Percentiles rank a stretch among this genome's conserved stretches.
These are phyloP conservation scores for Physcia stellaris DNA, from an alignment of 495 filamentous ascomycete genomes.

Conservation along the genomic window DNA sequence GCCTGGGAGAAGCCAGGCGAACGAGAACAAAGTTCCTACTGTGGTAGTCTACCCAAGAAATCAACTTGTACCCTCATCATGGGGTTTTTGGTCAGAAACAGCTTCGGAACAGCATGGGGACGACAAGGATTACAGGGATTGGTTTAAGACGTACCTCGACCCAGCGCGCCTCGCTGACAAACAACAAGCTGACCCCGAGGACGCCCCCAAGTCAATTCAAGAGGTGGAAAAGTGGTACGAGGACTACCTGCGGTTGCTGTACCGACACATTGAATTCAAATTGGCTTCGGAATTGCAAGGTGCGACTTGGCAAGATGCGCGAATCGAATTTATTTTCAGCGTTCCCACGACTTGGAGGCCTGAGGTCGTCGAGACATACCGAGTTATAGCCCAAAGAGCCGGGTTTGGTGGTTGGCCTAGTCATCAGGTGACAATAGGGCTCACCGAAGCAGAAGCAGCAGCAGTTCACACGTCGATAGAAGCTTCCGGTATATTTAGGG, in stretches of 20 bases:
- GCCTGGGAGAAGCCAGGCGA: constrained; percentile 24
- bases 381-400: constrained; percentile 12
- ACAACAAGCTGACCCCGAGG: constrained; percentile 11
- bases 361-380: constrained; percentile 19
- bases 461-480: constrained; percentile 25
- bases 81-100: constrained; percentile 25
- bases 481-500: constrained; percentile 21
- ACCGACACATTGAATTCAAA: constrained; percentile 19
- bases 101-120: constrained; percentile 15
- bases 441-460: constrained; percentile 28
- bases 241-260: constrained; percentile 21
- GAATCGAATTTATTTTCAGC: constrained; percentile 25
- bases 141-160: constrained; percentile 31
- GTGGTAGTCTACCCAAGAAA: constrained; percentile 25
- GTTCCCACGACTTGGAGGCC: constrained; percentile 27
- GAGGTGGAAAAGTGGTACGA: constrained; percentile 23
- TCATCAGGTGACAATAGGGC: constrained; percentile 19
- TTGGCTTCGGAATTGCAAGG: constrained; percentile 13
- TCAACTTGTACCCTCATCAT: constrained; percentile 10
- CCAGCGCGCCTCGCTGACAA: constrained; percentile 14
- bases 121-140: constrained; percentile 24
- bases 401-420: constrained; percentile 18
- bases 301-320: constrained; percentile 14
- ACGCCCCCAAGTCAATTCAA: constrained; percentile 2
- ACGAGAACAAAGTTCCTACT: constrained; percentile 32